A percentile compares a stretch with the other conserved stretches of the same genome.
phyloP scores from a whole-genome alignment of 352 stramenopile genomes.

The Phytophthora lateralis region DNA sequence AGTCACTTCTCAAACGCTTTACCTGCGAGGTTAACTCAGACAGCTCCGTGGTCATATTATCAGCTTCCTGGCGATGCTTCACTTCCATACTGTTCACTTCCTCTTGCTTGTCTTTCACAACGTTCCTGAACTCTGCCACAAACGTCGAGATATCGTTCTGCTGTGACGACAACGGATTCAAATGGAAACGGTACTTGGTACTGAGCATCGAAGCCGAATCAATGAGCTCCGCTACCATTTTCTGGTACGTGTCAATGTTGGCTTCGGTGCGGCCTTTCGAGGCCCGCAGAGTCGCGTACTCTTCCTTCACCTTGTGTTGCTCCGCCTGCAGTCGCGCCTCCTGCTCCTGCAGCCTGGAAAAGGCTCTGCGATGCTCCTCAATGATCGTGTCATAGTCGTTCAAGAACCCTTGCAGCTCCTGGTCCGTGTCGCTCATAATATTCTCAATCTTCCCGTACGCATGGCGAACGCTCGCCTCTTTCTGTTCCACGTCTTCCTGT shows the following conservation, averaged over 20 bases:
- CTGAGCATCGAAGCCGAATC: slow-evolving; percentile 46
- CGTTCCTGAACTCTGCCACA: slow-evolving; percentile 46
- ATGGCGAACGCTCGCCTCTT: slow-evolving; percentile 44
- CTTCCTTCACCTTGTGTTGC: slow-evolving; percentile 32
- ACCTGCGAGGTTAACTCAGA: slow-evolving; percentile 57
- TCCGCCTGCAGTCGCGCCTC: slow-evolving; percentile 37
- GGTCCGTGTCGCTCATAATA: slow-evolving; percentile 76
- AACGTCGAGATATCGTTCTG: slow-evolving; percentile 62
- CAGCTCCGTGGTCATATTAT: slow-evolving; percentile 52
- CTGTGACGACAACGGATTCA: slow-evolving; percentile 55
- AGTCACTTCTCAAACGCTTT: slow-evolving; percentile 53
- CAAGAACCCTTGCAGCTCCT: slow-evolving; percentile 56
- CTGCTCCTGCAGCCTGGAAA: slow-evolving; percentile 40
- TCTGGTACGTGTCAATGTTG: slow-evolving; percentile 54
- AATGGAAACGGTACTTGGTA: slow-evolving; percentile 66
- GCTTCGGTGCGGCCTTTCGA: slow-evolving; percentile 58
- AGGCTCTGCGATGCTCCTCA: slow-evolving; percentile 42
- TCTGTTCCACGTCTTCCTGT: slow-evolving; percentile 38
- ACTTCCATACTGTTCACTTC: slow-evolving; percentile 42
- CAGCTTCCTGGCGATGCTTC: slow-evolving; percentile 48
- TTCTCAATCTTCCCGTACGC: slow-evolving; percentile 63
- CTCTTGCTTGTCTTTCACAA: slow-evolving; percentile 52
- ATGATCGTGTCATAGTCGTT: slow-evolving; percentile 66
- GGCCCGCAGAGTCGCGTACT: slow-evolving; percentile 42
- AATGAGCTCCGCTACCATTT: slow-evolving; percentile 46